These are phyloP conservation scores for Claviceps paspali DNA, from an alignment of 2,329 filamentous ascomycete species.

Conservation along the genomic window DNA sequence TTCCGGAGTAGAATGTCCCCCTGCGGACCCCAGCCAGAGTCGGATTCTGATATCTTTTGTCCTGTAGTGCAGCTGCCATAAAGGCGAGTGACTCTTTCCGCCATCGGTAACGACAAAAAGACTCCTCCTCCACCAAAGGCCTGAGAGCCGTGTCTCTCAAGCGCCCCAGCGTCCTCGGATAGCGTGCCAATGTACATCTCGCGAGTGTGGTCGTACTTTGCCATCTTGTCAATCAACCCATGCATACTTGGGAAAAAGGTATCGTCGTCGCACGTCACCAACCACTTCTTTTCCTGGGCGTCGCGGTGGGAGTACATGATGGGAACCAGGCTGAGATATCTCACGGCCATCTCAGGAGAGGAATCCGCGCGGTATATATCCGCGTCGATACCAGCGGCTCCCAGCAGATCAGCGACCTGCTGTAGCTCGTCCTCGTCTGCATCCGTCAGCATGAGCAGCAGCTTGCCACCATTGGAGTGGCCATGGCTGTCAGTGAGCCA, in stretches of 20 bases:
- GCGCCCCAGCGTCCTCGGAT: slow-evolving; percentile 45
- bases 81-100: slow-evolving; percentile 27
- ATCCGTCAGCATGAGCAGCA: slow-evolving; percentile 38
- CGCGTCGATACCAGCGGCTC: slow-evolving; percentile 36
- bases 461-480: slow-evolving; percentile 39
- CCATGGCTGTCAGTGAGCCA: slow-evolving; percentile 43
- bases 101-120: slow-evolving; percentile 40
- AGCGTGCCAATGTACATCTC: slow-evolving; percentile 46
- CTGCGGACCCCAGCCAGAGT: slow-evolving; percentile 43
- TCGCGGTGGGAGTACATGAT: slow-evolving; percentile 37
- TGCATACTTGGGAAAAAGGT: slow-evolving; percentile 49
- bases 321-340: slow-evolving; percentile 40
- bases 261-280: slow-evolving; percentile 48
- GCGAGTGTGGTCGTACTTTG: slow-evolving; percentile 33
- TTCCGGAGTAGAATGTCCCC: slow-evolving; percentile 47
- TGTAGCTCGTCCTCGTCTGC: slow-evolving; percentile 35
- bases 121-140: slow-evolving; percentile 50
- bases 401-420: slow-evolving; percentile 30
- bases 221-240: slow-evolving; percentile 33
- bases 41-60: slow-evolving; percentile 36
- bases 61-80: slow-evolving; percentile 31
- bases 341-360: slow-evolving; percentile 39
- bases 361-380: slow-evolving; percentile 41
- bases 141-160: slow-evolving; percentile 45
- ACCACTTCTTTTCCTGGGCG: slow-evolving; percentile 37